Evolutionary conservation across 352 stramenopile genomes (phyloP), one percentile per base, ranked within the genome.

Genomic region (Phytophthora nicotianae): DNA sequence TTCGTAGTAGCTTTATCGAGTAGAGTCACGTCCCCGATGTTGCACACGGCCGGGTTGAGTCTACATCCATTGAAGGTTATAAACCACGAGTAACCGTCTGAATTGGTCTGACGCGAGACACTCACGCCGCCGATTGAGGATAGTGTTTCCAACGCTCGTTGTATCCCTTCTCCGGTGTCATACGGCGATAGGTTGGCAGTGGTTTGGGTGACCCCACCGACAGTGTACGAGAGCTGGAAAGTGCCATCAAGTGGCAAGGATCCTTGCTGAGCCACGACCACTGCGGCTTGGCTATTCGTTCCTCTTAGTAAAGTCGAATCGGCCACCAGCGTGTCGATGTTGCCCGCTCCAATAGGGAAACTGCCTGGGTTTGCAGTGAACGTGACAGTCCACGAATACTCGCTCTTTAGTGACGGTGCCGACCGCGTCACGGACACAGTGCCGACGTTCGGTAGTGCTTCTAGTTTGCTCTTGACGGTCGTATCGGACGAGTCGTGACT

Each of bases 371-470:
- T 98, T 1, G 90, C 81, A 1, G 81, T 62, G 68, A 99, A 99
- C 6, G 93, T 98, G 47, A 99, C 79, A 14, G 75, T 88, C 97
- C 97, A 99, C 14, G 78, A 77, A 59, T 98, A 99, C 46, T 93
- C 88, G 35, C 86, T 88, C 48, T 94, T 91, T 11, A 96, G 70
- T 2, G 90, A 90, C 8, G 96, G 96, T 0, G 83, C 83, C 1
- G 66, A 83, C 4, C 92, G 90, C 27, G 70, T 72, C 11, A 99
- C 96, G 20, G 74, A 62, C 1, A 99, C 95, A 3, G 76, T 87
- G 5, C 94, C 96, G 21, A 99, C 66, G 62, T 98, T 98, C 1
- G 93, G 89, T 19, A 99, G 73, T n/a, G 76, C 79, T 69, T 98
- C 91, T 1, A 99, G 67, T 35, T 78, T 77, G 33, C 74, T 82